Evolutionary conservation across 2,329 filamentous ascomycete genomes (phyloP).

Genomic region (Chaetothyriales sp.): DNA sequence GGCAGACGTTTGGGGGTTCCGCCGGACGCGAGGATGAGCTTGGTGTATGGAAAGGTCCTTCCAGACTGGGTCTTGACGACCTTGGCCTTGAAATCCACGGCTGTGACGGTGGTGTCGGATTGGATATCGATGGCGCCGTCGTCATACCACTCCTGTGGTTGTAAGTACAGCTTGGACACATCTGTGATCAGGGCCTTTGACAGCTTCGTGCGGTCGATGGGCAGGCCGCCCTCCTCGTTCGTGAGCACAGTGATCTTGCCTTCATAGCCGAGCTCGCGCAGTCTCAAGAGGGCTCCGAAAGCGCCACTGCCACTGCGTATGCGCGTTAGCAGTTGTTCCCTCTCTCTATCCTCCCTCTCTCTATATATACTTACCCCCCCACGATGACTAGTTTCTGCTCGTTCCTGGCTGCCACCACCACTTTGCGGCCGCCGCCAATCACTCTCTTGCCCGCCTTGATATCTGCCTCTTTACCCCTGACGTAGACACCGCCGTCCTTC

Average conservation of each 20-base stretch:
- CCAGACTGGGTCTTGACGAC: slow-evolving; percentile 60
- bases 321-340: slow-evolving; percentile 3
- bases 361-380: slow-evolving; percentile 41
- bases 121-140: slow-evolving; percentile 42
- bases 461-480: slow-evolving; percentile 60
- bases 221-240: slow-evolving; percentile 68
- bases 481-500: slow-evolving; percentile 68
- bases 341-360: slow-evolving; percentile 1
- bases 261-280: slow-evolving; percentile 66
- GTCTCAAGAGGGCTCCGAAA: slow-evolving; percentile 63
- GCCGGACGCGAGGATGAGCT: slow-evolving; percentile 80
- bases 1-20: slow-evolving; percentile 63
- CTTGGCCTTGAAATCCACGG: slow-evolving; percentile 61
- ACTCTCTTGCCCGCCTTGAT: slow-evolving; percentile 64
- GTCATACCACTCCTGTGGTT: slow-evolving; percentile 63
- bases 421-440: slow-evolving; percentile 61
- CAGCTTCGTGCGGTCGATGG: slow-evolving; percentile 87
- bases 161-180: slow-evolving; percentile 58
- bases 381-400: slow-evolving; percentile 64
- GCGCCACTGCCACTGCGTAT: slow-evolving; percentile 58
- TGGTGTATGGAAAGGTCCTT: slow-evolving; percentile 60
- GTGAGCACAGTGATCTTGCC: slow-evolving; percentile 72
- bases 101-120: slow-evolving; percentile 45
- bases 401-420: slow-evolving; percentile 46
- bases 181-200: slow-evolving; percentile 87